Base-by-base conservation (phyloP, 345 rosid genomes). In the Rhodamnia rubescens region DNA sequence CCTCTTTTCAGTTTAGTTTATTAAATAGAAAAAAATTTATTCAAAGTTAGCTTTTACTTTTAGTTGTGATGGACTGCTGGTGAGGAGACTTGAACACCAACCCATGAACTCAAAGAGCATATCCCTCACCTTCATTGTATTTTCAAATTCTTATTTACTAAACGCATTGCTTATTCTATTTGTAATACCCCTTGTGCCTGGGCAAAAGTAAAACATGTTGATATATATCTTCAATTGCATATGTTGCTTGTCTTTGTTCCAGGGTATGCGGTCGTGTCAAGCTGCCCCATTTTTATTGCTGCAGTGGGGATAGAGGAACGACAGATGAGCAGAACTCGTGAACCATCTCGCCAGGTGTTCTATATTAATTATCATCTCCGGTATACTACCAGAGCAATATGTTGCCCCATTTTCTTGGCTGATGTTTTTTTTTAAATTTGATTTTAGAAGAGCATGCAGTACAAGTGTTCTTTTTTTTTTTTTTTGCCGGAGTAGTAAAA, bases 261-360 rank as follows among this genome's bases (percentile, higher is more conserved):
- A 96, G 98, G 98, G 89, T 91, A 82, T 97, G 99, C 54, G 98
- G 98, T 58, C 89, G 95, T 82, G 98, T 93, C 14, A 97, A 96
- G 93, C 91, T 97, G 84, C 99, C 96, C 0, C 98, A 97, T 92
- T 97, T 96, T 88, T 96, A 86, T 88, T 96, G 99, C 89, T 97
- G 99, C 95, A 95, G 98, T 64, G 98, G 99, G 69, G 98, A 92
- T 83, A 91, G 93, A 49, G 89, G 81, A 78, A 85, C 53, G 82
- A 86, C 85, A 8, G 87, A 54, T 29, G 92, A 87, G 87, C 88
- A 47, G 54, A 80, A 59, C 53, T n/a, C 49, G 6, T 78, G 82
- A 44, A 42, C 87, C 47, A 81, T 15, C 32, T 82, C 6, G 56
- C 80, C 80, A 36, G 47, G 80, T 69, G 80, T 36, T 18, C 24